Conservation (phyloP, 768 basidiomycete genomes). For the Pholiota molesta region DNA sequence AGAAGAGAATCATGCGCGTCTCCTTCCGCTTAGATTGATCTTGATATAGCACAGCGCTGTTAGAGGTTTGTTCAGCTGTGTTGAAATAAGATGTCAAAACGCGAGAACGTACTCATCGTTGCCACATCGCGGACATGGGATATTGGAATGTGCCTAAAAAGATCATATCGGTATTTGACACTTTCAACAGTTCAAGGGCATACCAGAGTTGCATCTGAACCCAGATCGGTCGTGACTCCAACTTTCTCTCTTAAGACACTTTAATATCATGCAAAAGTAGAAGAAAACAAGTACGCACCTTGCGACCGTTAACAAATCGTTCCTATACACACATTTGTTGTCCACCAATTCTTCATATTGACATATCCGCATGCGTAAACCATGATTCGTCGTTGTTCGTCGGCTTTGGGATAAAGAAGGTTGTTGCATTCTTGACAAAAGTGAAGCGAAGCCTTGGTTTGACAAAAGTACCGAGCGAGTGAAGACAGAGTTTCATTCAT, state of each 20-base stretch:
- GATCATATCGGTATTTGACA: neutral
- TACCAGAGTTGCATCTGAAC: slow-evolving; percentile 88
- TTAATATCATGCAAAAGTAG: neutral
- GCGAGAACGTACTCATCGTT: slow-evolving; percentile 68
- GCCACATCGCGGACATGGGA: slow-evolving; percentile 81
- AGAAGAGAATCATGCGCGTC: slow-evolving; percentile 93
- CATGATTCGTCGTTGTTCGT: slow-evolving; percentile 82
- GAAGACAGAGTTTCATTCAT: neutral
- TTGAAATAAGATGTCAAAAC: slow-evolving; percentile 11
- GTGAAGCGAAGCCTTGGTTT: slow-evolving; percentile 74
- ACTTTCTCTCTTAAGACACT: slow-evolving; percentile 77
- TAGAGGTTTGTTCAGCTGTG: neutral
- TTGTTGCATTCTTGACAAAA: slow-evolving; percentile 98
- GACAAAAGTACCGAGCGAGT: neutral
- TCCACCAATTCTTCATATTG: slow-evolving; percentile 81
- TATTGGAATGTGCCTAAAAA: slow-evolving; percentile 79
- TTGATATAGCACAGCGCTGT: slow-evolving; percentile 91
- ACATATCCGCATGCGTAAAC: slow-evolving; percentile 94
- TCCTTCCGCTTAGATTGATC: slow-evolving; percentile 97
- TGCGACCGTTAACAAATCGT: slow-evolving; percentile 91
- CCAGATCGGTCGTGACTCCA: slow-evolving; percentile 88
- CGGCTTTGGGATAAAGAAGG: slow-evolving; percentile 91
- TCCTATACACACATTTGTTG: slow-evolving; percentile 90
- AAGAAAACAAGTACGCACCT: slow-evolving; percentile 55
- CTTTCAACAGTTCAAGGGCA: slow-evolving; percentile 17